phyloP scores from a whole-genome alignment of 2,329 filamentous ascomycete species.

The Colletotrichum filicis region DNA sequence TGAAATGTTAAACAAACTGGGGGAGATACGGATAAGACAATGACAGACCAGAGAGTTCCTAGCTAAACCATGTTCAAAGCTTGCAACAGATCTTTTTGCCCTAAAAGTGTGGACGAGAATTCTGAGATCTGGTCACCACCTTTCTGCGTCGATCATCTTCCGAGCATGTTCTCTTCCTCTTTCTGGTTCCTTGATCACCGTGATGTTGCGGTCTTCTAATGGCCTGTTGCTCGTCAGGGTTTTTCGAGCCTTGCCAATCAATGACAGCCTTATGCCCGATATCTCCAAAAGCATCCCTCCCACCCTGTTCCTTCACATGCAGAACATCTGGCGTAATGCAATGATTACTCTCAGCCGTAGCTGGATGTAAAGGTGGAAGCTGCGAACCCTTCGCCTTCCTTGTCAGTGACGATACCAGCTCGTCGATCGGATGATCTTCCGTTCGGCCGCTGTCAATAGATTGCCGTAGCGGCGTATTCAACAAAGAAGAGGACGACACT shows the following conservation, averaged over 20 bases:
- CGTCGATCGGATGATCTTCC: background rate
- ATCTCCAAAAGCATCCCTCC: background rate
- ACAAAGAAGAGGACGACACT: background rate
- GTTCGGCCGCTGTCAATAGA: background rate
- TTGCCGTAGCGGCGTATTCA: background rate
- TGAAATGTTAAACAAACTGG: background rate
- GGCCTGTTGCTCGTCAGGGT: background rate
- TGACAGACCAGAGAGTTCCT: background rate
- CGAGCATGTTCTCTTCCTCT: background rate
- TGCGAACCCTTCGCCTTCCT: background rate
- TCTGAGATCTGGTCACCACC: background rate
- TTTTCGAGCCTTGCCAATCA: background rate
- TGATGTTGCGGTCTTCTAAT: background rate
- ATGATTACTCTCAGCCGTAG: background rate
- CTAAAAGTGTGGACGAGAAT: background rate
- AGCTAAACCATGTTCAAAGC: background rate
- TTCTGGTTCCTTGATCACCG: background rate
- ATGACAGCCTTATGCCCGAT: background rate
- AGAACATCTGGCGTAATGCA: background rate
- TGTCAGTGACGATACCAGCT: background rate
- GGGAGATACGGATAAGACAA: background rate
- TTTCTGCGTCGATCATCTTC: background rate
- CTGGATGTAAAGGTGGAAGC: background rate
- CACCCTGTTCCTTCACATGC: background rate
- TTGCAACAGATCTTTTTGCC: background rate